These are phyloP conservation scores for Phytophthora parvispora DNA, from an alignment of 352 stramenopile species.

Conservation along the genomic window DNA sequence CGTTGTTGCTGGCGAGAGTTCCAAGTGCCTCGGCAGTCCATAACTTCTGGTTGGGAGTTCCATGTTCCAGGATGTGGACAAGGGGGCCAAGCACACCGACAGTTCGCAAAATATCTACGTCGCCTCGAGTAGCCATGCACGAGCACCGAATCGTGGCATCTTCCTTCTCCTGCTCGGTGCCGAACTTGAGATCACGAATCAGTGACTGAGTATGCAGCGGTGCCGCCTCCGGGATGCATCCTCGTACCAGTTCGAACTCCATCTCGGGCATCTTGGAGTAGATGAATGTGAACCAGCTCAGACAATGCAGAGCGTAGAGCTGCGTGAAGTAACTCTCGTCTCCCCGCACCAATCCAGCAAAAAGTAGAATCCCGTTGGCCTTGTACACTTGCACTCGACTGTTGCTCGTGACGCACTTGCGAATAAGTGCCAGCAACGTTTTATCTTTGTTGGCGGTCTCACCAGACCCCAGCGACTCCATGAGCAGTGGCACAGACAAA, in stretches of 20 bases:
- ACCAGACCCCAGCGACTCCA: conserved; percentile 15
- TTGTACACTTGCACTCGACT: conserved; percentile 35
- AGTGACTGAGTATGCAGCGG: conserved; percentile 12
- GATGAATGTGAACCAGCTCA: conserved; percentile 37
- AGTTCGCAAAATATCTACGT: conserved; percentile 20
- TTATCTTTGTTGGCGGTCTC: conserved; percentile 11
- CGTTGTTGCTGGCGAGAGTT: conserved; percentile 2
- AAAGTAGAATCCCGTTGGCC: conserved; percentile 23
- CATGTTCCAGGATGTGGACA: neutral
- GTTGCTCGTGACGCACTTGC: conserved; percentile 25
- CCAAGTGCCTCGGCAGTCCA: neutral
- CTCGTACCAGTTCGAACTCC: conserved; percentile 21
- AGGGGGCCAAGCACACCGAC: conserved; percentile 12
- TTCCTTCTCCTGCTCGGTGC: conserved; percentile 20
- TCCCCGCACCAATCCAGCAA: conserved; percentile 18
- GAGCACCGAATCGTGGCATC: conserved; percentile 21
- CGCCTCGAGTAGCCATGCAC: conserved; percentile 22
- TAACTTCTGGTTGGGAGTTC: neutral
- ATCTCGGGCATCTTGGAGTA: conserved; percentile 35
- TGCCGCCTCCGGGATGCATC: conserved; percentile 15
- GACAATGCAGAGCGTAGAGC: conserved; percentile 34
- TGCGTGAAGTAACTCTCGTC: conserved; percentile 22
- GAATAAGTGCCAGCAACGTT: conserved; percentile 25
- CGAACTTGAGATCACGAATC: conserved; percentile 11
- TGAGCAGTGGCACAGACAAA: conserved; percentile 19